A percentile compares a stretch with the other conserved stretches of the same genome.
Evolutionary conservation across 768 basidiomycete genomes (phyloP).

Genomic region (Mycena galericulata): DNA sequence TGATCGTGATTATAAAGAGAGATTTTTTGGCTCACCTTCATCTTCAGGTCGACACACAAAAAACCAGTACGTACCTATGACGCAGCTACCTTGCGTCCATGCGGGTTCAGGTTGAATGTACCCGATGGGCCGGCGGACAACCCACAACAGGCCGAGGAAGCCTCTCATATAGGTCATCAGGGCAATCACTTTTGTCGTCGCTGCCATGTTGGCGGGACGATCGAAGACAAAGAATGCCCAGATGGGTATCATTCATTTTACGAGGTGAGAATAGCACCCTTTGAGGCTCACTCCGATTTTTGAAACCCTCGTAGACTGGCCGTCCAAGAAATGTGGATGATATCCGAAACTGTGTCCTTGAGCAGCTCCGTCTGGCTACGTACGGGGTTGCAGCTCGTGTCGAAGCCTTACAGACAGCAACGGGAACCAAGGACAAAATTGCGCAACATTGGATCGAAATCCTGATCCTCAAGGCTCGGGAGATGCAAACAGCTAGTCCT

Average conservation of each 20-base stretch:
- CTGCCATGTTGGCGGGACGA: conserved; percentile 45
- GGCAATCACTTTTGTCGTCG: conserved; percentile 50
- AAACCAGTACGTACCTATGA: conserved; percentile 17
- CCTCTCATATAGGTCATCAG: conserved; percentile 50
- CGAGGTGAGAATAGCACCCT: background rate
- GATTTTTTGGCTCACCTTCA: no score
- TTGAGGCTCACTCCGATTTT: background rate
- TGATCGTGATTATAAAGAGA: background rate
- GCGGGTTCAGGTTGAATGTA: conserved; percentile 28
- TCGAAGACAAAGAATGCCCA: conserved; percentile 40
- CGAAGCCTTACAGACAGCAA: conserved; percentile 38
- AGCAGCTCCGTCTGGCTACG: conserved; percentile 37
- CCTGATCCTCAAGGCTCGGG: conserved; percentile 33
- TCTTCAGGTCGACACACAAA: background rate
- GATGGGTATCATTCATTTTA: conserved; percentile 42
- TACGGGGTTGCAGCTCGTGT: conserved; percentile 36
- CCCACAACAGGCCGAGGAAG: conserved; percentile 48
- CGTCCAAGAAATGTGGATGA: conserved; percentile 23
- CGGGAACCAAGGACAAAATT: conserved; percentile 49
- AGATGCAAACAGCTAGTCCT: conserved; percentile 14
- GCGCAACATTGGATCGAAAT: conserved; percentile 48
- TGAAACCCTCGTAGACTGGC: conserved; percentile 10
- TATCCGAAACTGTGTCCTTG: conserved; percentile 21
- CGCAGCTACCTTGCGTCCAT: conserved; percentile 4
- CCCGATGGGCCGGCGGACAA: conserved; percentile 46